These are phyloP conservation scores for Clarireedia hainanense DNA, from an alignment of 2,329 filamentous ascomycete species.

Conservation along the genomic window DNA sequence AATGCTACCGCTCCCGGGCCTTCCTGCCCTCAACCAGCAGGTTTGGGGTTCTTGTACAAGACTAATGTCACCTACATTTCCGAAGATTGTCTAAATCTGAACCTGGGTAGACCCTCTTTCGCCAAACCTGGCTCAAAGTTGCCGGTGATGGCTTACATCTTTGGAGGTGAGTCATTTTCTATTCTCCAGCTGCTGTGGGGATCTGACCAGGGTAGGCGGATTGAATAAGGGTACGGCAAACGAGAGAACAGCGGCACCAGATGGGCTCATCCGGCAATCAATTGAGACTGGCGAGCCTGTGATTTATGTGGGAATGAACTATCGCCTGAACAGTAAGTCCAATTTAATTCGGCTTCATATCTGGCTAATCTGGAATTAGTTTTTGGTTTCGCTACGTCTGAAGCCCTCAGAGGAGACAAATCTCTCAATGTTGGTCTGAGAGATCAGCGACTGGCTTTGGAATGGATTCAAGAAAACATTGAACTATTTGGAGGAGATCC, in stretches of 20 bases:
- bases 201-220: slow-evolving; percentile 7
- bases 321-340: slow-evolving; percentile 31
- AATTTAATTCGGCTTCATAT: neutral
- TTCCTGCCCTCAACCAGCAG: slow-evolving; percentile 37
- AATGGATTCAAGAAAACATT: slow-evolving; percentile 53
- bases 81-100: slow-evolving; percentile 57
- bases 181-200: neutral
- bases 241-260: slow-evolving; percentile 29
- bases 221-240: slow-evolving; percentile 12
- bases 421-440: slow-evolving; percentile 31
- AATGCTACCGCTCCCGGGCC: slow-evolving; percentile 35
- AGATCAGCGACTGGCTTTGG: slow-evolving; percentile 33
- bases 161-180: slow-evolving; percentile 41
- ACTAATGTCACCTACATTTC: slow-evolving; percentile 33
- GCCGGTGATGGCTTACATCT: slow-evolving; percentile 63
- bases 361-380: slow-evolving; percentile 37
- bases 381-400: slow-evolving; percentile 60
- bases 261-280: slow-evolving; percentile 39
- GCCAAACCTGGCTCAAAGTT: slow-evolving; percentile 45
- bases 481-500: slow-evolving; percentile 50
- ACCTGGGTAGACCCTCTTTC: slow-evolving; percentile 48
- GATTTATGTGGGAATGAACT: slow-evolving; percentile 51
- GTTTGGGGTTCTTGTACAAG: slow-evolving; percentile 28
- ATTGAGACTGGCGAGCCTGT: slow-evolving; percentile 40
- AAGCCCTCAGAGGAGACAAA: slow-evolving; percentile 32